phyloP scores from a whole-genome alignment of 768 basidiomycete species.

The Mycena epipterygia region DNA sequence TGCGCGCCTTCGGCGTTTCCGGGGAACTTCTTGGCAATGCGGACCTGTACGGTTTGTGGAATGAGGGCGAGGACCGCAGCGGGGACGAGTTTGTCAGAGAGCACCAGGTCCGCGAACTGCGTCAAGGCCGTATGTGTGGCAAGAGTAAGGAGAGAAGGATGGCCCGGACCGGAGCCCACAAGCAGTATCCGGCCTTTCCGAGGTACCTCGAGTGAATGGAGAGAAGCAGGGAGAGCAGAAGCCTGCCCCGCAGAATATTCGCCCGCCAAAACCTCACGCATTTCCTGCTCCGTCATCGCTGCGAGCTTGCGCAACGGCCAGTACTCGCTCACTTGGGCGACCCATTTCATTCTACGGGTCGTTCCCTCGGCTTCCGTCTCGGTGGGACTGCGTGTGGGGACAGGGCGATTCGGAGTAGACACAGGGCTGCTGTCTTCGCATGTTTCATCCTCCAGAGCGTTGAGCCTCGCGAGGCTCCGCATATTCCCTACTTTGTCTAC shows the following conservation, averaged over 20 bases:
- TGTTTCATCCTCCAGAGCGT: slow-evolving; percentile 28
- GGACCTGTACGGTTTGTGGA: slow-evolving; percentile 77
- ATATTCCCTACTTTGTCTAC: slow-evolving; percentile 81
- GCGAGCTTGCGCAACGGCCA: slow-evolving; percentile 89
- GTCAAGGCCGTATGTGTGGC: slow-evolving; percentile 89
- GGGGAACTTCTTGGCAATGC: slow-evolving; percentile 97
- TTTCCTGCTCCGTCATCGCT: slow-evolving; percentile 73
- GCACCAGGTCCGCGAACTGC: slow-evolving; percentile 84
- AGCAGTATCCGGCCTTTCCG: slow-evolving; percentile 84
- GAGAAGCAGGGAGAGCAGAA: slow-evolving; percentile 36
- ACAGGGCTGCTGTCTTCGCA: slow-evolving; percentile 66
- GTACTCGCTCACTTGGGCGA: slow-evolving; percentile 96
- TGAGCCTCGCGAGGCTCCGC: slow-evolving; percentile 65
- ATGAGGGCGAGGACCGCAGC: slow-evolving; percentile 88
- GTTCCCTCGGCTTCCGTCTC: slow-evolving; percentile 62
- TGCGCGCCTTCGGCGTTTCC: slow-evolving; percentile 98
- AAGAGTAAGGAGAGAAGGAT: slow-evolving; percentile 91
- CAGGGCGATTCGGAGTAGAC: slow-evolving; percentile 78
- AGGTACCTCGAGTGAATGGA: slow-evolving; percentile 51
- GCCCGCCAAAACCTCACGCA: slow-evolving; percentile 72
- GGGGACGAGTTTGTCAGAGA: slow-evolving; percentile 98
- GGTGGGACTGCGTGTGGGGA: slow-evolving; percentile 60
- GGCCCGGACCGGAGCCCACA: slow-evolving; percentile 95
- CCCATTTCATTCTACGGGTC: slow-evolving; percentile 88
- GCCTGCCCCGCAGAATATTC: slow-evolving; percentile 37